These are phyloP conservation scores for Setaria viridis DNA, from an alignment of 202 grass and related monocot species.

Conservation along the genomic window DNA sequence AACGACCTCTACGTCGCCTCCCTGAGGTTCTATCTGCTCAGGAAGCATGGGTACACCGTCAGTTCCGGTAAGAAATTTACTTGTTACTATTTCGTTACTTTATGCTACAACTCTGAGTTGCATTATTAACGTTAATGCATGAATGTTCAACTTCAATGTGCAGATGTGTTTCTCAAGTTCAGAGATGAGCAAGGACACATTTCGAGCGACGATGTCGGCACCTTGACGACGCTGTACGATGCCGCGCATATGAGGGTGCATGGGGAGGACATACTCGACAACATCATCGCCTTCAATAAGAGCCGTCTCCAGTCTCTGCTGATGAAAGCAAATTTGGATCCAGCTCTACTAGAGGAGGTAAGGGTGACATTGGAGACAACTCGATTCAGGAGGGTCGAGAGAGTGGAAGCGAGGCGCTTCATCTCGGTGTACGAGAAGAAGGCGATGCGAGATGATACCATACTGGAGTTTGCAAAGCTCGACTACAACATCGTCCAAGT, in stretches of 20 bases:
- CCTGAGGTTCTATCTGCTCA: conserved; percentile 41
- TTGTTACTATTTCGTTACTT: too few relatives aligned
- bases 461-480: conserved; percentile 61
- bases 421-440: conserved; percentile 47
- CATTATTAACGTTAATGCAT: too few relatives aligned
- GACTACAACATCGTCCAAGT: conserved; percentile 48
- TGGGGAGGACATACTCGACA: conserved; percentile 49
- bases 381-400: conserved; percentile 34
- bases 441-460: background rate
- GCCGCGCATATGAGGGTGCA: conserved; percentile 31
- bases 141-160: too few relatives aligned
- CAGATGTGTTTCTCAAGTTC: conserved; percentile 33
- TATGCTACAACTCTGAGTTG: too few relatives aligned
- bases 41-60: conserved; percentile 38
- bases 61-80: conserved; percentile 9
- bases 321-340: background rate
- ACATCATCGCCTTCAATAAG: conserved; percentile 22
- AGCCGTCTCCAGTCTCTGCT: background rate
- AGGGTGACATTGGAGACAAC: conserved; percentile 16
- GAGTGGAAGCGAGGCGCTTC: conserved; percentile 45
- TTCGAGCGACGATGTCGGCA: background rate
- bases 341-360: background rate
- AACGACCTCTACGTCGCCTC: conserved; percentile 22
- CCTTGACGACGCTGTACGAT: background rate
- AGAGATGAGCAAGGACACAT: background rate